Conservation (phyloP, 257 asterid genomes). For the Solanum habrochaites region DNA sequence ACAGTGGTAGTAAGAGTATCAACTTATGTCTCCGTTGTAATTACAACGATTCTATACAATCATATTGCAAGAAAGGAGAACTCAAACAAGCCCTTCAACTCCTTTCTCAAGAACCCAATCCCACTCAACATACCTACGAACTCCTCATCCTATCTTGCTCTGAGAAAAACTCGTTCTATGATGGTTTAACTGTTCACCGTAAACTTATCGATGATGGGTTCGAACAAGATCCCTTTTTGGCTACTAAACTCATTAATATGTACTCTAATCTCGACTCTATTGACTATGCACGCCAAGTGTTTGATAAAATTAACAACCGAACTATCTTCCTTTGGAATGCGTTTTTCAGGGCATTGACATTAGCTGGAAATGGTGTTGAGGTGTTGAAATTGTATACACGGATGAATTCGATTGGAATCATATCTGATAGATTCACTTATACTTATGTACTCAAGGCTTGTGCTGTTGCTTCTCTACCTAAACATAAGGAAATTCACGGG, state of each 20-base stretch:
- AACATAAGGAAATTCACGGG: constrained; percentile 70
- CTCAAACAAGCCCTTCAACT: constrained; percentile 65
- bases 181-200: constrained; percentile 45
- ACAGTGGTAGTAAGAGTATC: not conserved
- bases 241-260: constrained; percentile 76
- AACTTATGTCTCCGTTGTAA: not conserved
- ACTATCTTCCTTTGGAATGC: constrained; percentile 82
- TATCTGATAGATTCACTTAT: constrained; percentile 80
- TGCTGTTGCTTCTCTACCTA: constrained; percentile 28
- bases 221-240: constrained; percentile 67
- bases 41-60: constrained; percentile 53
- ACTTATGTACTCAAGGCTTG: constrained; percentile 85
- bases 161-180: constrained; percentile 20
- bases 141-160: constrained; percentile 66
- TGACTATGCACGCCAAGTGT: constrained; percentile 62
- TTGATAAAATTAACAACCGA: constrained; percentile 40
- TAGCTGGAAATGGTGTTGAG: constrained; percentile 66
- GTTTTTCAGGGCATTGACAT: constrained; percentile 54
- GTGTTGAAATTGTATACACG: constrained; percentile 41
- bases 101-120: constrained; percentile 44
- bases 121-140: constrained; percentile 72
- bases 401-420: constrained; percentile 51
- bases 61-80: constrained; percentile 69
- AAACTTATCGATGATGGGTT: constrained; percentile 54
- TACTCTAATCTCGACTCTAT: constrained; percentile 36